Evolutionary conservation across 2,329 filamentous ascomycete species (phyloP).

Genomic region (Colletotrichum chlorophyti): DNA sequence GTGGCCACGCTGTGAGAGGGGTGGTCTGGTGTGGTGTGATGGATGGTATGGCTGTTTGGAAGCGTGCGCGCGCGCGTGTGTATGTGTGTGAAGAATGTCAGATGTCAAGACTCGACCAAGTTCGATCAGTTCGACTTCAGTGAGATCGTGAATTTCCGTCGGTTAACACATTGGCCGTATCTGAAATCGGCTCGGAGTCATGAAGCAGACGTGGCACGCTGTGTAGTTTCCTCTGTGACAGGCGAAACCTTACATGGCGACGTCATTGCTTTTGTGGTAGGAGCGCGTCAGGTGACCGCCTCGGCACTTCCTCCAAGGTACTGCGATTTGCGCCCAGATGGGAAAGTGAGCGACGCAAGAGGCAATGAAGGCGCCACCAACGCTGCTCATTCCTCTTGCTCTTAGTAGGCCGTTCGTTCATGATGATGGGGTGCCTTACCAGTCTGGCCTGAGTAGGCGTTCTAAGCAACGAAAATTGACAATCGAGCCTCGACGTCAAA

Average conservation of each 20-base stretch:
- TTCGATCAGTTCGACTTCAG: not conserved
- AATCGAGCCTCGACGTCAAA: too few species aligned
- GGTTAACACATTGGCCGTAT: conserved; percentile 1
- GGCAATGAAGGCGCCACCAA: too few species aligned
- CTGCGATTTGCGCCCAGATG: too few species aligned
- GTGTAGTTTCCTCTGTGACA: conserved; percentile 24
- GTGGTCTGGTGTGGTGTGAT: conserved; percentile 3
- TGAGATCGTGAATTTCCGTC: not conserved
- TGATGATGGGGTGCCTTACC: too few species aligned
- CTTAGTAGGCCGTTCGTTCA: too few species aligned
- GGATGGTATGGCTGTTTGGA: too few species aligned
- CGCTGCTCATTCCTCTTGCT: too few species aligned
- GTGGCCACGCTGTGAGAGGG: conserved; percentile 11
- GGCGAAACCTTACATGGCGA: conserved; percentile 27
- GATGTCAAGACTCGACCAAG: not conserved
- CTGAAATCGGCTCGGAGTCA: conserved; percentile 23
- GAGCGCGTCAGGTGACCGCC: conserved; percentile 28
- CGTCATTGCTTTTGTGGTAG: conserved; percentile 24
- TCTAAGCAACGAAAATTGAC: too few species aligned
- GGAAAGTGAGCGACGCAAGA: not conserved
- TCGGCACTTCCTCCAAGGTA: too few species aligned
- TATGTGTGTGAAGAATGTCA: not conserved
- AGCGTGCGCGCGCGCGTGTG: too few species aligned
- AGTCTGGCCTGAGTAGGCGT: too few species aligned
- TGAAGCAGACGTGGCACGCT: conserved; percentile 28